Evolutionary conservation across 2,329 filamentous ascomycete species (phyloP).

Genomic region (Epichloe sibirici): DNA sequence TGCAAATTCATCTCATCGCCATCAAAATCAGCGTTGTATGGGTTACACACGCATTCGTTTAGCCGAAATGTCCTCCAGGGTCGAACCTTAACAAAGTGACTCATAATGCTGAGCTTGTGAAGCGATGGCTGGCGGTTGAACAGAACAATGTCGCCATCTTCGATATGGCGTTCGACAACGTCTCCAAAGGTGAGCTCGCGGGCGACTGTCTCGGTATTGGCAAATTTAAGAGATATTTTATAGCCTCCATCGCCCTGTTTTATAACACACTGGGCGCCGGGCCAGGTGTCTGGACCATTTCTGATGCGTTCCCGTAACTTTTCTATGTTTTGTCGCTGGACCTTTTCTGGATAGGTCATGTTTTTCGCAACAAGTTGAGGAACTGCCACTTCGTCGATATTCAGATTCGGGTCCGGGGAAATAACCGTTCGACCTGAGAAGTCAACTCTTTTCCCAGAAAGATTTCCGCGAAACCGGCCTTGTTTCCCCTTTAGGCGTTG

Average conservation of each 20-base stretch:
- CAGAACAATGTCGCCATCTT: conserved; percentile 89
- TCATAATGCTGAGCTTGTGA: conserved; percentile 97
- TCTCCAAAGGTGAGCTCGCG: conserved; percentile 70
- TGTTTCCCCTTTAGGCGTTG: conserved; percentile 96
- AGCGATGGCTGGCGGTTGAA: conserved; percentile 97
- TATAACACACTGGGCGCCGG: conserved; percentile 73
- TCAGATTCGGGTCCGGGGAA: conserved; percentile 87
- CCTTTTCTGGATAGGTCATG: conserved; percentile 86
- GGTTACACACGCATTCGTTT: conserved; percentile 95
- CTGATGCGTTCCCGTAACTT: conserved; percentile 64
- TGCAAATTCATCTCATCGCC: conserved; percentile 99
- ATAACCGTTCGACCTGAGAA: conserved; percentile 97
- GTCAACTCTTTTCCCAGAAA: conserved; percentile 96
- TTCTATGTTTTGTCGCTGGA: conserved; percentile 71
- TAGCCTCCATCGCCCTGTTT: conserved; percentile 57
- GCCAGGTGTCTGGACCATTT: conserved; percentile 69
- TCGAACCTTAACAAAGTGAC: conserved; percentile 82
- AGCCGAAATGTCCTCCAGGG: conserved; percentile 93
- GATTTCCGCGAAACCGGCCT: conserved; percentile 88
- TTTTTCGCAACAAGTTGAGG: conserved; percentile 89
- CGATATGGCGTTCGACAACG: conserved; percentile 84
- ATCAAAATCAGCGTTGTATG: conserved; percentile 98
- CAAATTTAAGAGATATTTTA: conserved; percentile 63
- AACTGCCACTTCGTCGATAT: conserved; percentile 87
- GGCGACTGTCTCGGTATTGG: conserved; percentile 58